These are phyloP conservation scores for Alternaria arbusti DNA, from an alignment of 2,329 filamentous ascomycete species.

Conservation along the genomic window DNA sequence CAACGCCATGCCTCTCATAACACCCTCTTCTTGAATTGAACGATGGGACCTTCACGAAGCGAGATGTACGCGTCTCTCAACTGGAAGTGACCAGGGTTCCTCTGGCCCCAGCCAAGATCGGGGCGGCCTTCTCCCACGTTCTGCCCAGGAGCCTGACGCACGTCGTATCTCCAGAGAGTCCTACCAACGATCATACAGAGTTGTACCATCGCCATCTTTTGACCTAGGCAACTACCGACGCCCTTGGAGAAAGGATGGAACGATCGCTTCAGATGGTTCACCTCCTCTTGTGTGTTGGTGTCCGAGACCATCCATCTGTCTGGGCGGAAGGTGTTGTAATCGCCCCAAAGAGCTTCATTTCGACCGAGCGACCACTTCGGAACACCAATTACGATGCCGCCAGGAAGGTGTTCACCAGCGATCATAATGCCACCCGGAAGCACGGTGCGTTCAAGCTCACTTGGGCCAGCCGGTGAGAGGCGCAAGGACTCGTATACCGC, in stretches of 20 bases:
- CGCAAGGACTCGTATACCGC: slow-evolving; percentile 26
- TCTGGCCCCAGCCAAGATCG: not conserved
- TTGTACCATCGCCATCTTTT: slow-evolving; percentile 26
- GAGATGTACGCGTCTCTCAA: not conserved
- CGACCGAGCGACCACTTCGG: slow-evolving; percentile 24
- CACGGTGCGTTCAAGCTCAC: slow-evolving; percentile 20
- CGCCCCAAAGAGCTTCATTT: slow-evolving; percentile 23
- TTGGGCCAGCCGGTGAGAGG: slow-evolving; percentile 18
- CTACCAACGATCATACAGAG: not conserved
- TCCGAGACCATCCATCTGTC: slow-evolving; percentile 26
- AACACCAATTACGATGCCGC: slow-evolving; percentile 21
- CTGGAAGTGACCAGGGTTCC: not conserved
- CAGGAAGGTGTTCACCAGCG: slow-evolving; percentile 16
- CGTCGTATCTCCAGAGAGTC: not conserved
- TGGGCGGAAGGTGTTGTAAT: slow-evolving; percentile 19
- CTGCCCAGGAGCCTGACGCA: not conserved
- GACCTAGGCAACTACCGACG: slow-evolving; percentile 31
- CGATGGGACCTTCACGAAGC: not conserved
- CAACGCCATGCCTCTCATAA: not conserved
- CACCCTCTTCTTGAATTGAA: slow-evolving; percentile 1
- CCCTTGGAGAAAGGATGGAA: slow-evolving; percentile 30
- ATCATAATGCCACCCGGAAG: slow-evolving; percentile 25
- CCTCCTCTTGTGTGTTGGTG: slow-evolving; percentile 11
- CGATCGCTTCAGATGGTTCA: slow-evolving; percentile 12
- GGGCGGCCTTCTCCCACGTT: not conserved